Evolutionary conservation across 1,284 basidiomycete species (phyloP).

Genomic region (Apiotrichum akiyoshidainum): DNA sequence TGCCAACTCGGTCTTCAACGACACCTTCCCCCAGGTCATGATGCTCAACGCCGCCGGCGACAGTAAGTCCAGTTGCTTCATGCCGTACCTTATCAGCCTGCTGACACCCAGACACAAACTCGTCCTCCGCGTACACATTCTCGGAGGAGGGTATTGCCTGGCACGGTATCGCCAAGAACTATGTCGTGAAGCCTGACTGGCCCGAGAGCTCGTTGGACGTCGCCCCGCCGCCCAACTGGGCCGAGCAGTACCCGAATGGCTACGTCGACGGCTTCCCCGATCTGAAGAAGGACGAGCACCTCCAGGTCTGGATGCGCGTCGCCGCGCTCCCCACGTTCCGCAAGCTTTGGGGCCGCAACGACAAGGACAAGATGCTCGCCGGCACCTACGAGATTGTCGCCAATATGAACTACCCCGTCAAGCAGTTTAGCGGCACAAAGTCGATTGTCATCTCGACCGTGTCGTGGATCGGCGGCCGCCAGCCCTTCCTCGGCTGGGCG

Average conservation of each 20-base stretch:
- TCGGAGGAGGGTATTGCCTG: conserved; percentile 82
- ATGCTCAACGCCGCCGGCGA: conserved; percentile 55
- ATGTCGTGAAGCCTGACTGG: conserved; percentile 58
- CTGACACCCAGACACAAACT: conserved; percentile 52
- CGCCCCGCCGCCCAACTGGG: conserved; percentile 93
- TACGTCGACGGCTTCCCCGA: conserved; percentile 74
- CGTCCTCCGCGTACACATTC: conserved; percentile 64
- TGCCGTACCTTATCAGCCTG: conserved; percentile 16
- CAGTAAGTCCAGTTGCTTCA: conserved; percentile 24
- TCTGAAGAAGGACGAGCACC: conserved; percentile 78
- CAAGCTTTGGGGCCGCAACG: conserved; percentile 91
- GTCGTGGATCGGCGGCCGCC: conserved; percentile 94
- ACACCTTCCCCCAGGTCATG: conserved; percentile 70
- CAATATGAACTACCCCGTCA: conserved; percentile 89
- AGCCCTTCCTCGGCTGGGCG: conserved; percentile 91
- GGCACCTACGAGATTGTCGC: conserved; percentile 77
- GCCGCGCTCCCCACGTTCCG: conserved; percentile 95
- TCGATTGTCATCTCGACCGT: conserved; percentile 94
- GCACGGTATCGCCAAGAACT: conserved; percentile 90
- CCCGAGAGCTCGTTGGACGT: conserved; percentile 59
- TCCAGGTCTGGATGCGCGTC: conserved; percentile 99
- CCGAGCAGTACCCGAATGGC: conserved; percentile 63
- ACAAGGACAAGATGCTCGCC: conserved; percentile 65
- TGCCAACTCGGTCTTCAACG: conserved; percentile 97
- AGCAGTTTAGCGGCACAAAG: conserved; percentile 89